Base-by-base conservation (phyloP, 2,329 filamentous ascomycete species). In the Epicoccum sorghinum region DNA sequence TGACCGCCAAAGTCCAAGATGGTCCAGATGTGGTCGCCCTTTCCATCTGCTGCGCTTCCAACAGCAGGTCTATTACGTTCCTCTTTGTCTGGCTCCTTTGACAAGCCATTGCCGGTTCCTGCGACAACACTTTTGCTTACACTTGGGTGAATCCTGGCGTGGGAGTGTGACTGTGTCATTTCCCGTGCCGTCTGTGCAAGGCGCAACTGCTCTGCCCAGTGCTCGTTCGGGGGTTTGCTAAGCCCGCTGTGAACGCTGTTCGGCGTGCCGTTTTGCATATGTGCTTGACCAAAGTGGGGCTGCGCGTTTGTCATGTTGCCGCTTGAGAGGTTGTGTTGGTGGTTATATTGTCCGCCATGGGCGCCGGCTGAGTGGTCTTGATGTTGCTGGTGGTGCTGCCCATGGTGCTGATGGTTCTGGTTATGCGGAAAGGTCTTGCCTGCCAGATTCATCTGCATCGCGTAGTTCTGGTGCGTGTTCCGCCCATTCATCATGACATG, bases 1-100 rank as follows among this genome's bases (percentile, higher is more conserved):
- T 98, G 95, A n/a, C 95, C 95, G 65, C 93, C 95, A 73, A 98
- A 88, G 75, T 99, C 95, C 65, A 99, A 82, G 61, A 93, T 92
- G 73, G 91, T 86, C 95, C 95, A 98, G 68, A 93, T 89, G 74
- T 96, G 89, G 60, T 71, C 78, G 65, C 77, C 73, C 52, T 76
- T 69, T 10, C 51, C 66, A 40, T 74, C 68, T n/a, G 70, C 70
- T 24, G 68, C 71, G 37, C 74, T 64, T 66, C 87, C 86, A 59
- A 84, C 81, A 67, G 84, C 84, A 56, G 89, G 85, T 50, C 89
- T 80, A 66, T 88, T 88, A 65, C 87, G 79, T 62, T 83, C 82
- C 61, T 86, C 83, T 57, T 80, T 78, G 24, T 82, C 73, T 69
- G 79, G 65, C 68, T 82, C 72, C 68, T 78, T 75, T 73, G 79